These are phyloP conservation scores for Byssothecium circinans DNA, from an alignment of 2,329 filamentous ascomycete species.

Conservation along the genomic window DNA sequence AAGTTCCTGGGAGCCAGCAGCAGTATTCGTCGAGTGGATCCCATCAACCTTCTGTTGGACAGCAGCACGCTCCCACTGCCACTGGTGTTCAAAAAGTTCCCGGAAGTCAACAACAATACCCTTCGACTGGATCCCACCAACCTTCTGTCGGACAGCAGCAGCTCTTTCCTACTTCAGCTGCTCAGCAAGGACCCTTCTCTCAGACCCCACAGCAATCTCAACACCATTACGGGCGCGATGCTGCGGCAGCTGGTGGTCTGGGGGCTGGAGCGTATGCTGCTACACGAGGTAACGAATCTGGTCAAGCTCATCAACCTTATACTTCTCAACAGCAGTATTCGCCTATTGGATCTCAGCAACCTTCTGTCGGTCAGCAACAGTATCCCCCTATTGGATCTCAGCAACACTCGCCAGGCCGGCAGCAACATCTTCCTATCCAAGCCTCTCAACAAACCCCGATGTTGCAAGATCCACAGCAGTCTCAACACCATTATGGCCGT, in stretches of 20 bases:
- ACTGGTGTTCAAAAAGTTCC: neutral
- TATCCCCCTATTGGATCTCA: too few relatives aligned
- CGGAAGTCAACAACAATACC: neutral
- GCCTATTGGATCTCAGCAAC: neutral
- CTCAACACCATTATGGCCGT: constrained; percentile 24
- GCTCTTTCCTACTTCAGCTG: neutral
- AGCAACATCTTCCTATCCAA: neutral
- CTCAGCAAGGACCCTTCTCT: neutral
- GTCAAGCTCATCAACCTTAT: neutral
- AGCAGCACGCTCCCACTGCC: neutral
- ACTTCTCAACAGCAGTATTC: constrained; percentile 2
- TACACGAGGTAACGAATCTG: constrained; percentile 1
- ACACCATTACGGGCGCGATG: constrained; percentile 26
- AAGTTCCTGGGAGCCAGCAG: constrained; percentile 1
- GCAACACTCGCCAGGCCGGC: neutral
- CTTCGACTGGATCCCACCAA: too few relatives aligned
- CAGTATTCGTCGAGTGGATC: neutral
- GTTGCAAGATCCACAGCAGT: neutral
- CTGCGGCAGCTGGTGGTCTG: constrained; percentile 20
- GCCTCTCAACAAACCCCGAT: neutral
- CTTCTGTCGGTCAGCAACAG: neutral
- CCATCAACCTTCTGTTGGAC: neutral
- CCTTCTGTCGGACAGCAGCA: neutral
- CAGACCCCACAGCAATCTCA: constrained; percentile 5
- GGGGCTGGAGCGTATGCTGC: constrained; percentile 14